Evolutionary conservation across 2,329 filamentous ascomycete genomes (phyloP).

Genomic region (Fusarium subtropicale): DNA sequence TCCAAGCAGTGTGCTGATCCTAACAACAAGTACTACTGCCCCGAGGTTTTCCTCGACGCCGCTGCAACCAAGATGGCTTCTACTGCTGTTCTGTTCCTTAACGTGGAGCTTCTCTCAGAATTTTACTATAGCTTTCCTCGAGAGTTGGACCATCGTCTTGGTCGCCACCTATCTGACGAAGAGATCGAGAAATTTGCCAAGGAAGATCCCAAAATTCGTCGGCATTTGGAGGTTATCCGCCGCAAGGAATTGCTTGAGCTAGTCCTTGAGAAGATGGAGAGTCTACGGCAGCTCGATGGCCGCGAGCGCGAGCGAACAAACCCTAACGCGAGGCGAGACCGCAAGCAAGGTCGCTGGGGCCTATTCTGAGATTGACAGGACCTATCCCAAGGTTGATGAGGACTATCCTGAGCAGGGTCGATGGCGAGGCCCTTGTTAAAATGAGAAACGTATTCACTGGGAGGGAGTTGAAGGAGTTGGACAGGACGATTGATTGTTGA

Average conservation of each 20-base stretch:
- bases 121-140: conserved; percentile 98
- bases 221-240: conserved; percentile 90
- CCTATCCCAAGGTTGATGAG: not conserved
- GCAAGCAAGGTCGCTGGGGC: conserved; percentile 62
- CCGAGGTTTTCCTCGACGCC: conserved; percentile 97
- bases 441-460: conserved; percentile 44
- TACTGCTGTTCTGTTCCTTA: conserved; percentile 95
- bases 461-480: conserved; percentile 49
- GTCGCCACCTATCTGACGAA: conserved; percentile 79
- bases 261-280: conserved; percentile 95
- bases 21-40: conserved; percentile 96
- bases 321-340: conserved; percentile 41
- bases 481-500: conserved; percentile 36
- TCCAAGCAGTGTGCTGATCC: conserved; percentile 87
- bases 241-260: conserved; percentile 93
- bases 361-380: conserved; percentile 55
- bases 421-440: not conserved
- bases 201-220: conserved; percentile 89
- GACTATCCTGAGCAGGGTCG: too few relatives aligned
- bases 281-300: conserved; percentile 84
- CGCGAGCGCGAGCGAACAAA: conserved; percentile 68
- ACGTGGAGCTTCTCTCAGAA: conserved; percentile 94
- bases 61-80: conserved; percentile 94
- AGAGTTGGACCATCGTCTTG: conserved; percentile 87
- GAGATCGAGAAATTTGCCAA: conserved; percentile 91